phyloP scores from a whole-genome alignment of 2,329 filamentous ascomycete species.

The Cylindrodendrum hubeiense region DNA sequence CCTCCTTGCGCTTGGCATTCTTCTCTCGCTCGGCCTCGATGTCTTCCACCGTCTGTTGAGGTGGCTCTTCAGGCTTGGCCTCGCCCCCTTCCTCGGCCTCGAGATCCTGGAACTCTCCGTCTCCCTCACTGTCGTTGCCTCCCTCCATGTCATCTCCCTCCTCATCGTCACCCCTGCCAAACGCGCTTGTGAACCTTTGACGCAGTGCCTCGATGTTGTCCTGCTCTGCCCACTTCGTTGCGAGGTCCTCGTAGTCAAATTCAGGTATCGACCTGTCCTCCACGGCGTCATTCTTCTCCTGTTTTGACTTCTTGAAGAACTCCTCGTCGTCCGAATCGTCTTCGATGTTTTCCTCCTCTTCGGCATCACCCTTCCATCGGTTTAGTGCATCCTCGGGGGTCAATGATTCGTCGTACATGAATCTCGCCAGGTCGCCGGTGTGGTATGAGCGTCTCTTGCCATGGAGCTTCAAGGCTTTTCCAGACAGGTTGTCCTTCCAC shows the following conservation, averaged over 20 bases:
- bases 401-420: conserved; percentile 89
- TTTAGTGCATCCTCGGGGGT: conserved; percentile 80
- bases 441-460: conserved; percentile 79
- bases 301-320: conserved; percentile 74
- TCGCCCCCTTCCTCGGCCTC: conserved; percentile 84
- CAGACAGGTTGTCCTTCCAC: conserved; percentile 91
- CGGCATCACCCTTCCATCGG: conserved; percentile 80
- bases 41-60: conserved; percentile 58
- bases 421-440: conserved; percentile 83
- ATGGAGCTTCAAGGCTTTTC: conserved; percentile 80
- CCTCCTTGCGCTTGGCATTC: conserved; percentile 93
- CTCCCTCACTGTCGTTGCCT: conserved; percentile 66
- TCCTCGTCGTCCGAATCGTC: conserved; percentile 69
- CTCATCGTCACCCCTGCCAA: conserved; percentile 53
- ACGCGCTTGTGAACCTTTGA: conserved; percentile 78
- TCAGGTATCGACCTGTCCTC: conserved; percentile 85
- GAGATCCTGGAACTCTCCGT: conserved; percentile 70
- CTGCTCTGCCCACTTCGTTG: conserved; percentile 85
- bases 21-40: conserved; percentile 91
- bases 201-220: conserved; percentile 82
- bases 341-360: conserved; percentile 70
- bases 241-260: conserved; percentile 84
- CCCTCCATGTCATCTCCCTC: conserved; percentile 64
- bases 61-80: conserved; percentile 47
- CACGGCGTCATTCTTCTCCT: conserved; percentile 76